phyloP scores from a whole-genome alignment of 306 rosid species.

The Ceratonia siliqua region DNA sequence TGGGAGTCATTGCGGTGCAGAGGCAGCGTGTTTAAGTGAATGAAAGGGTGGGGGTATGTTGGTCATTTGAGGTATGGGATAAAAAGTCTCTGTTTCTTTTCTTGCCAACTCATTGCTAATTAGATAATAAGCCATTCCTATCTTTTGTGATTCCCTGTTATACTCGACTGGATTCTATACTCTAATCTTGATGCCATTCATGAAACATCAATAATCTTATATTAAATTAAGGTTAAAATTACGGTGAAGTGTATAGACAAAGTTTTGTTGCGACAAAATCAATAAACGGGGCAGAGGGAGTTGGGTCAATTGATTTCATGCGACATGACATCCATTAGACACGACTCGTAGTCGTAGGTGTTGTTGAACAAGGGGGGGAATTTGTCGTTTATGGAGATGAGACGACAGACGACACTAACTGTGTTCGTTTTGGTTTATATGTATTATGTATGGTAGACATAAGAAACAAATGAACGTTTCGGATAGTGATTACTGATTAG shows the following conservation, averaged over 20 bases:
- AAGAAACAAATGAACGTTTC: neutral
- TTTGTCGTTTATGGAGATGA: no score
- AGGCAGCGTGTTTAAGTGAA: no score
- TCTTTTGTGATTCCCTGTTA: neutral
- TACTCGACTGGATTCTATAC: neutral
- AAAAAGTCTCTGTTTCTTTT: no score
- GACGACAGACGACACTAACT: neutral
- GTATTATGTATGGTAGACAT: neutral
- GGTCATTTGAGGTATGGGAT: constrained; percentile 14
- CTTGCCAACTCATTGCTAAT: neutral
- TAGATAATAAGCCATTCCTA: neutral
- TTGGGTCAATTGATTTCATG: constrained; percentile 27
- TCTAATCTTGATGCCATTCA: neutral
- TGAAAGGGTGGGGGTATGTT: constrained; percentile 4
- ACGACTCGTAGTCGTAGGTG: no score
- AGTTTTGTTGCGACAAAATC: neutral
- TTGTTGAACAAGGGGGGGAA: no score
- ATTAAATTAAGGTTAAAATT: neutral
- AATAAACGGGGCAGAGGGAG: neutral
- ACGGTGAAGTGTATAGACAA: no score
- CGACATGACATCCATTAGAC: no score
- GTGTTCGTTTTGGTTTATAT: neutral
- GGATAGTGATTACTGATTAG: neutral
- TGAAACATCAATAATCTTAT: neutral
- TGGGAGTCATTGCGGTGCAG: no score